Base-by-base conservation (phyloP, 2,329 filamentous ascomycete species). In the Tolypocladium pustulatum region DNA sequence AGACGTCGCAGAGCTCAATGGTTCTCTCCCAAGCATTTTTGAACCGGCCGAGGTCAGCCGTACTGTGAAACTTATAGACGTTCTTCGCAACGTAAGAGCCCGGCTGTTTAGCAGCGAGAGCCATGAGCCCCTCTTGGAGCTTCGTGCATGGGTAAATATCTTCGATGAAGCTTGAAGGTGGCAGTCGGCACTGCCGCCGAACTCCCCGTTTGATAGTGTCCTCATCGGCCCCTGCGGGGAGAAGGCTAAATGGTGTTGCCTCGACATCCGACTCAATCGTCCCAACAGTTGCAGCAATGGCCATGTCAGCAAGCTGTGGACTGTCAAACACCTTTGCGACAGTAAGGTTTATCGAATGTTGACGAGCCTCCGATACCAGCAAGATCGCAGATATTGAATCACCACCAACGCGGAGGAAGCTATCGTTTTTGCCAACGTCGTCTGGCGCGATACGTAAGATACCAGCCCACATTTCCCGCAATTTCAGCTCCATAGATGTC, bases 391-490 rank as follows among this genome's bases (percentile, higher is more conserved):
- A 54, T n/a, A 54, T 37, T 2, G 53, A 54, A 17, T 54, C 53
- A 3, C 53, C 53, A 13, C 53, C 53, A 12, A 40, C 12, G 34
- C 34, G 34, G 22, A 54, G 34, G 15, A 54, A 54, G 7, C 15
- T 38, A 22, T n/a, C 53, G 10, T 62, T 54, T 6, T 43, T 51
- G n/a, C 60, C 58, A 30, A 63, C 61, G 1, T 53, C 46, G 8
- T 61, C 57, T 10, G 37, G 25, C 2, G 52, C 30, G 32, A 61
- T 22, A 25, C 55, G 52, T 2, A 63, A 58, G 4, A 61, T 36
- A 30, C 61, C 55, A 56, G 61, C 54, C 63, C 65, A 64, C 53
- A 60, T 55, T 15, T 57, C 52, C 34, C 64, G 63, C 30, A 66
- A 51, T 32, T 53, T 32, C 22, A 37, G 12, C 53, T 54, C 53